Conservation (phyloP, 2,329 filamentous ascomycete species). For the Penicillium sp. region DNA sequence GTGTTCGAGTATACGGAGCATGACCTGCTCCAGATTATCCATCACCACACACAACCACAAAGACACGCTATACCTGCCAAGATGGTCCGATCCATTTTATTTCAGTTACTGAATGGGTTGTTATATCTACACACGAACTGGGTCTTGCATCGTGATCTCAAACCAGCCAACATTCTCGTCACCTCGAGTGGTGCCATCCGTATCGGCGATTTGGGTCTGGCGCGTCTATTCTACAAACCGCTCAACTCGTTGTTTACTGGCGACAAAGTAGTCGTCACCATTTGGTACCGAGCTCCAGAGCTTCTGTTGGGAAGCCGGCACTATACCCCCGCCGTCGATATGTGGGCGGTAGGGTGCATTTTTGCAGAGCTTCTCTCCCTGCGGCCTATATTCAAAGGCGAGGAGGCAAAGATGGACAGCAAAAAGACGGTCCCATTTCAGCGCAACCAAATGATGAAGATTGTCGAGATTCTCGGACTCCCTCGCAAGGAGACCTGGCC, state of each 20-base stretch:
- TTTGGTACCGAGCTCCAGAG: constrained; percentile 97
- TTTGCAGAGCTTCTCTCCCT: constrained; percentile 90
- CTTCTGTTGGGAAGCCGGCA: constrained; percentile 87
- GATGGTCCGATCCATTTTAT: constrained; percentile 90
- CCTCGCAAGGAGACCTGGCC: constrained; percentile 89
- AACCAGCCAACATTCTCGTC: constrained; percentile 98
- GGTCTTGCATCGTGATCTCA: constrained; percentile 94
- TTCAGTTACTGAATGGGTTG: constrained; percentile 89
- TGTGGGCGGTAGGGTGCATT: constrained; percentile 97
- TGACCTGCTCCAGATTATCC: constrained; percentile 94
- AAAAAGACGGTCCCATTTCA: constrained; percentile 98
- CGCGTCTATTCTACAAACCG: constrained; percentile 89
- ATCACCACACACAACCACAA: constrained; percentile 88
- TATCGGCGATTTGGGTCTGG: constrained; percentile 89
- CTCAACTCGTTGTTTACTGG: constrained; percentile 86
- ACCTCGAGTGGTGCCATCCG: constrained; percentile 85
- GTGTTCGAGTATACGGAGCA: constrained; percentile 99
- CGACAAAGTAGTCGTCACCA: constrained; percentile 97
- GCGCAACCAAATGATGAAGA: constrained; percentile 98
- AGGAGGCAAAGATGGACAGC: constrained; percentile 97
- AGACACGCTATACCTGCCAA: constrained; percentile 81
- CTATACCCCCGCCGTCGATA: constrained; percentile 93
- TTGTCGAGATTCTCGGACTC: constrained; percentile 90
- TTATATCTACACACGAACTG: constrained; percentile 94
- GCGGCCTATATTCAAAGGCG: constrained; percentile 94